Evolutionary conservation across 345 rosid species (phyloP), one percentile per base, ranked within the genome.

Genomic region (Lepidium africanum): DNA sequence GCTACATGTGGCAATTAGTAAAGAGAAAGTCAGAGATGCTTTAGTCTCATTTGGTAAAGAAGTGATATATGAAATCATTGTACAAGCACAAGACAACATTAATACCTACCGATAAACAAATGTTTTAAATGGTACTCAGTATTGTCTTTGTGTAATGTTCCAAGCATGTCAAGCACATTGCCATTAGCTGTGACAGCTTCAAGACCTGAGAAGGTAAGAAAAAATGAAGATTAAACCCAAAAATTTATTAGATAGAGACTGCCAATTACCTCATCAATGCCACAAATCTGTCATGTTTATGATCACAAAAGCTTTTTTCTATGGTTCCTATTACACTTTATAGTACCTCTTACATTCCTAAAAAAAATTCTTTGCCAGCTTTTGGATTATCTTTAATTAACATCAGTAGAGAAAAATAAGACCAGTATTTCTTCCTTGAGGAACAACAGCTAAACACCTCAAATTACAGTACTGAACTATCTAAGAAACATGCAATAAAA

Each of bases 351-450:
- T 60, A 70, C 42, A 19, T 17, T 49, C 17, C 21, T 40, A 3
- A 21, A 1, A 8, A 48, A 36, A 39, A 3, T n/a, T n/a, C n/a
- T n/a, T n/a, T n/a, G 1, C 37, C 5, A 63, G 25, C 23, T 54
- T 9, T 36, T 46, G 38, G 23, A 65, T 21, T 27, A 65, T 58
- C 65, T 38, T n/a, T 15, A 71, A 40, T 35, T 6, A 61, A 51
- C 23, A 43, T 36, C 12, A 51, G n/a, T n/a, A n/a, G n/a, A n/a
- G n/a, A n/a, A n/a, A n/a, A 40, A 91, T 97, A 73, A 94, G 97
- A 63, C 99, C 93, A 39, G 96, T 94, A 65, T 94, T 91, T 74
- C 97, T 97, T n/a, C 97, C 97, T 81, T 91, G 97, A 42, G 99
- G 99, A 87, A 89, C 99, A 71, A 91, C 96, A 69, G 96, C 87